Conservation (phyloP, 1,284 basidiomycete genomes). For the Singerocomus inundabilis region DNA sequence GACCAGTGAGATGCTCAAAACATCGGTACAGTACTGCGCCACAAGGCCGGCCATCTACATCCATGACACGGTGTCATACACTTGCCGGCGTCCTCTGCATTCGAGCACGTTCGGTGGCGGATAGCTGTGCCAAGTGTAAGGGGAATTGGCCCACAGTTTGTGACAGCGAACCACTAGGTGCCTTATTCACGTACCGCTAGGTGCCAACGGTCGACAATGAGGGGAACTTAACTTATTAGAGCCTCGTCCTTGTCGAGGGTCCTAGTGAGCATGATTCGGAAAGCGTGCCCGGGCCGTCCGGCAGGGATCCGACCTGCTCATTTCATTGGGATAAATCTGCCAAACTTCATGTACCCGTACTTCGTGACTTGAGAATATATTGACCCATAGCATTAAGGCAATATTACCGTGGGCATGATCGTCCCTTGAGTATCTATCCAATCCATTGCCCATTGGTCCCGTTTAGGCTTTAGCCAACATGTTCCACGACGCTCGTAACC, state of each 20-base stretch:
- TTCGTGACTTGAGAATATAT: too few relatives aligned
- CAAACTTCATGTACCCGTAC: constrained; percentile 43
- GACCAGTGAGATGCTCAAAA: too few relatives aligned
- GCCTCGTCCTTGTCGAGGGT: constrained; percentile 4
- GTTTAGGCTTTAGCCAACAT: constrained; percentile 55
- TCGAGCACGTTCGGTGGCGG: constrained; percentile 63
- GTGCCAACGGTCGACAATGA: constrained; percentile 5
- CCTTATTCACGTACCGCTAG: constrained; percentile 3
- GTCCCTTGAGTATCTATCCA: not conserved
- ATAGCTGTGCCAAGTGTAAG: constrained; percentile 49
- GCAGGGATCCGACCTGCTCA: constrained; percentile 57
- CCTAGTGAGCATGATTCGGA: constrained; percentile 40
- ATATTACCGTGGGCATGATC: constrained; percentile 4
- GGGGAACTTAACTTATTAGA: constrained; percentile 11
- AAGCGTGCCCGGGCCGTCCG: constrained; percentile 28
- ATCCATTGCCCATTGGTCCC: not conserved
- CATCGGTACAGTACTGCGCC: constrained; percentile 87
- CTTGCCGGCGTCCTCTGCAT: constrained; percentile 50
- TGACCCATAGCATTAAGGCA: too few relatives aligned
- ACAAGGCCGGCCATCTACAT: constrained; percentile 70
- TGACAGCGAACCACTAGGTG: constrained; percentile 10
- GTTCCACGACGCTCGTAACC: constrained; percentile 87
- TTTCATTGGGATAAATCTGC: constrained; percentile 50
- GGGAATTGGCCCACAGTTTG: constrained; percentile 24
- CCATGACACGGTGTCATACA: constrained; percentile 94